Evolutionary conservation across 371 early-diverging fungal genomes (phyloP).

Genomic region (Mortierella sp.): DNA sequence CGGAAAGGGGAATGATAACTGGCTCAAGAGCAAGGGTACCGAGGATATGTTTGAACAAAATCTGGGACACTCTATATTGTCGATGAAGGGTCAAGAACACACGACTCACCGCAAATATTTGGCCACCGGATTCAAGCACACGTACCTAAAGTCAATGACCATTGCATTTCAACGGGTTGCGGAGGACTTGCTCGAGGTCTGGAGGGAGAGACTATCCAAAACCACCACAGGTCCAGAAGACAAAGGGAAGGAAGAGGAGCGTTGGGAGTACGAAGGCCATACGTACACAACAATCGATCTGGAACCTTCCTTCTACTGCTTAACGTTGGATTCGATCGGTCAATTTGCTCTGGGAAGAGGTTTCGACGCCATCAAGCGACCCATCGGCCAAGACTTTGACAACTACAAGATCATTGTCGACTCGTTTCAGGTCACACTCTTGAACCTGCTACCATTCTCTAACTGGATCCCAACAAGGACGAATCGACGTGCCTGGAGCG

Average conservation of each 20-base stretch:
- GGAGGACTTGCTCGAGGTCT: constrained; percentile 28
- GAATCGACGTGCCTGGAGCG: constrained; percentile 44
- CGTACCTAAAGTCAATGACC: constrained; percentile 50
- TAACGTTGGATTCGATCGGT: constrained; percentile 49
- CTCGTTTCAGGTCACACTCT: constrained; percentile 38
- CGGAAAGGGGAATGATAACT: constrained; percentile 50
- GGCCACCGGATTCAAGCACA: constrained; percentile 35
- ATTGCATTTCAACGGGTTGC: constrained; percentile 32
- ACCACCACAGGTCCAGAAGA: not conserved
- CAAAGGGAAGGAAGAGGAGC: not conserved
- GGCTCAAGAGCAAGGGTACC: constrained; percentile 50
- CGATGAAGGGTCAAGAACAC: constrained; percentile 37
- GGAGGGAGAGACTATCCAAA: constrained; percentile 14
- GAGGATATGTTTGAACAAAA: constrained; percentile 39
- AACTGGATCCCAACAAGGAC: constrained; percentile 51
- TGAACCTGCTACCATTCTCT: constrained; percentile 38
- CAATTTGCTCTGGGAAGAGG: constrained; percentile 48
- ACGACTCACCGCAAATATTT: constrained; percentile 37
- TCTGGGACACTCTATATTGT: constrained; percentile 39
- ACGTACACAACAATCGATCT: constrained; percentile 35
- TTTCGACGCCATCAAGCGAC: constrained; percentile 39
- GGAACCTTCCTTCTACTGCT: constrained; percentile 44
- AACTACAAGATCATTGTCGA: constrained; percentile 52
- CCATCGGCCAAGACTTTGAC: constrained; percentile 44
- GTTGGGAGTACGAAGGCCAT: constrained; percentile 26